These are phyloP conservation scores for Flaveria bidentis DNA, from an alignment of 129 eudicot genomes.

Conservation along the genomic window DNA sequence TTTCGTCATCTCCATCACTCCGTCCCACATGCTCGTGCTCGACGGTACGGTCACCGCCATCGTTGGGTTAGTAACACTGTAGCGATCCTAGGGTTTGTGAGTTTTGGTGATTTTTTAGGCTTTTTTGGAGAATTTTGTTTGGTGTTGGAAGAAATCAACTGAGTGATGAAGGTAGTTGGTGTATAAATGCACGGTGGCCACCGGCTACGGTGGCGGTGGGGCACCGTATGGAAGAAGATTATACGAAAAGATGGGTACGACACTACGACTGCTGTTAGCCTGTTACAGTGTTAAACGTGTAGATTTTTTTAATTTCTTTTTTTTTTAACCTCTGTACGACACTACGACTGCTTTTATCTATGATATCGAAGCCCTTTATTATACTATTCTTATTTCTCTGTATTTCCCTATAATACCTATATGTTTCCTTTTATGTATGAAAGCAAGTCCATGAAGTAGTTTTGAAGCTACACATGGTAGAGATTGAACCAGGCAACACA, in stretches of 20 bases:
- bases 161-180: constrained; percentile 20
- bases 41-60: constrained; percentile 47
- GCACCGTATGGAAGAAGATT: background rate
- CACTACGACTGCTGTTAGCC: background rate
- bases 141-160: background rate
- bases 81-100: constrained; percentile 8
- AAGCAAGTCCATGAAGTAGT: no score
- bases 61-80: background rate
- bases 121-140: background rate
- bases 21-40: constrained; percentile 51
- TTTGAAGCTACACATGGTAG: no score
- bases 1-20: constrained; percentile 66
- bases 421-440: no score
- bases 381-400: no score
- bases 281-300: background rate
- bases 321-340: no score
- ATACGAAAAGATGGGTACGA: background rate
- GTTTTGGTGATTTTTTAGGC: background rate
- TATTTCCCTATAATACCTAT: no score
- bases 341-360: no score
- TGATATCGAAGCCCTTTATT: no score
- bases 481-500: no score
- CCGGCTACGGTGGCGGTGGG: constrained; percentile 17
- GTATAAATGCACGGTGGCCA: constrained; percentile 11
- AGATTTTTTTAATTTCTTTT: no score